Base-by-base conservation (phyloP, 2,329 filamentous ascomycete genomes). In the Fusarium nurragi region DNA sequence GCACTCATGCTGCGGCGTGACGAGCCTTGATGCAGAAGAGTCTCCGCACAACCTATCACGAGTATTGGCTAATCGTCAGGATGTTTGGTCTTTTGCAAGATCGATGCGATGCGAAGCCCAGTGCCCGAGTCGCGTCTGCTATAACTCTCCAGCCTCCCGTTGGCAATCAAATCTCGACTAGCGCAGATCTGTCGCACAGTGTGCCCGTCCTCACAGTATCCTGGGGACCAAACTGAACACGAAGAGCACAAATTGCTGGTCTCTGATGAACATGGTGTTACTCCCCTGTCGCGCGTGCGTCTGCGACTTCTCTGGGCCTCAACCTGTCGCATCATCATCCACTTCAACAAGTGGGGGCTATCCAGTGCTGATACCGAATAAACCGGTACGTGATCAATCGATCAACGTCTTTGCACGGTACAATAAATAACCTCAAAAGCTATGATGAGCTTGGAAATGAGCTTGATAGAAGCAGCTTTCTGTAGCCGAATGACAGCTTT, bases 161-260 rank as follows among this genome's bases (percentile, higher is more conserved):
- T 67, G 61, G 45, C 62, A 71, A 69, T 71, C 69, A 69, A 71
- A 71, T 71, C 54, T 71, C 68, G 64, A 55, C 57, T 71, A 71
- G 69, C 66, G 69, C 44, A 71, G 67, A 71, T 71, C 69, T 71
- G 69, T 71, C 45, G 65, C 69, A 71, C 69, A 68, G 63, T 71
- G 61, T 63, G 43, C 54, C 57, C 54, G 28, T 55, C 49, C 43
- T 54, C 52, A 47, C 30, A 46, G 26, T 32, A 34, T 60, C 38
- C 55, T 65, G 34, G 63, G 51, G 65, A 68, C 60, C 54, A 55
- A 71, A 68, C 61, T 70, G 66, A 71, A 71, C 68, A 70, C 68
- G 64, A 71, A 69, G 54, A 53, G 49, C 47, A 50, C 60, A 59
- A 53, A 61, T 61, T 58, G 39, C 61, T 59, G 53, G 50, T 44